Evolutionary conservation across 129 eudicot species (phyloP).

Genomic region (Pittosporum tobira): DNA sequence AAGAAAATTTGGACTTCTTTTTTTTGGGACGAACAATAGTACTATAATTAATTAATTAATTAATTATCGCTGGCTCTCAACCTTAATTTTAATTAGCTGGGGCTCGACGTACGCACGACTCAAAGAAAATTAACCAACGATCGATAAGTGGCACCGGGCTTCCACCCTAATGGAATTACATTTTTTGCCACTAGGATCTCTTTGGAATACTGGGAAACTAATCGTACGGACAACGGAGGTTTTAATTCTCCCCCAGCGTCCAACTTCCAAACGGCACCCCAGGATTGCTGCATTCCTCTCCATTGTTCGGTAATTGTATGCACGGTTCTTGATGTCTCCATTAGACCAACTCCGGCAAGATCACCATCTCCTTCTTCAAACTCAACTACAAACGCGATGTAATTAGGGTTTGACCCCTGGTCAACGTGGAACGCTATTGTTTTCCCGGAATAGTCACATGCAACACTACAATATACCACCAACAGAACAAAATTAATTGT

Average conservation of each 20-base stretch:
- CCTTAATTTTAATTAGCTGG: too few relatives aligned
- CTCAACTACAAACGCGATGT: slow-evolving; percentile 58
- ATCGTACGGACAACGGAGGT: slow-evolving; percentile 55
- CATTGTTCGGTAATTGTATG: slow-evolving; percentile 34
- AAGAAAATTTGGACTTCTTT: too few relatives aligned
- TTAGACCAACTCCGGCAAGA: slow-evolving; percentile 48
- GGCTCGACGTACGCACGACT: too few relatives aligned
- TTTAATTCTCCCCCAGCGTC: slow-evolving; percentile 49
- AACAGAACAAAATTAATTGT: neutral
- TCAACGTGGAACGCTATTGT: slow-evolving; percentile 64
- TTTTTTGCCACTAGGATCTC: slow-evolving; percentile 46
- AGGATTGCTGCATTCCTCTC: slow-evolving; percentile 65
- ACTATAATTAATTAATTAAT: too few relatives aligned
- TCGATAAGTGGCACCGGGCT: slow-evolving; percentile 59
- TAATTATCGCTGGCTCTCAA: too few relatives aligned
- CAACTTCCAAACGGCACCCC: slow-evolving; percentile 86
- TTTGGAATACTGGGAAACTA: slow-evolving; percentile 41
- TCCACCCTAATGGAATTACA: slow-evolving; percentile 80
- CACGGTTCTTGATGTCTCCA: slow-evolving; percentile 24
- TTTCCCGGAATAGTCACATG: slow-evolving; percentile 59
- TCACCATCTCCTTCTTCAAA: slow-evolving; percentile 84
- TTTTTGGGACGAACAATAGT: too few relatives aligned
- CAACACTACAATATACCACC: slow-evolving; percentile 37
- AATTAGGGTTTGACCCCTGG: slow-evolving; percentile 68
- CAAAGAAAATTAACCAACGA: slow-evolving; percentile 57